Base-by-base conservation (phyloP, 75 land plant species). In the Selaginella tamariscina region DNA sequence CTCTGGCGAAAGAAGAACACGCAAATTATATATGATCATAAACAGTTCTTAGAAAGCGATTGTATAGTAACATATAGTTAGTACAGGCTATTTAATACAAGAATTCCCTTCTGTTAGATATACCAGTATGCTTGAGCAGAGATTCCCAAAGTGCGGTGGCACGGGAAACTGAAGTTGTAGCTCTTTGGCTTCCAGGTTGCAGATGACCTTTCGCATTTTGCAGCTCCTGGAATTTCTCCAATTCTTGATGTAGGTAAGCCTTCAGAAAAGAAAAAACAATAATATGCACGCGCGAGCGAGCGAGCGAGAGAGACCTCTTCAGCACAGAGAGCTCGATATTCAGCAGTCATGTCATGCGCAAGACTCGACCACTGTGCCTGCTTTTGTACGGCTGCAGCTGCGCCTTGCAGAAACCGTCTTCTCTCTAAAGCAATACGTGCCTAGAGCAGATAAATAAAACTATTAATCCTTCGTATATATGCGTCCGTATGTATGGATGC, bases 321-420 rank as follows among this genome's bases (percentile, higher is more conserved):
- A 68, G 96, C 99, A 83, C 92, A 91, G 59, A 95, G 85, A 75
- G 85, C 86, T 69, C 97, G 97, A 71, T 82, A 95, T 71, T 95
- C 99, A 71, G 91, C 83, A n/a, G 99, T 95, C 82, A 95, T 87
- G 64, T 95, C 99, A 84, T 95, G 86, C 67, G 99, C 99, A 67
- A 95, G 88, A 74, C 72, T 84, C 15, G 96, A 91, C 97, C 97
- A 87, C 66, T 80, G 73, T 5, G 84, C 85, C 70, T 91, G 97
- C 67, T 85, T 83, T 15, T 79, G 96, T 1, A 95, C 97, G 32
- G 97, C 92, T 33, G 69, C 71, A 65, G 82, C 75, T 54, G 99
- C 97, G 73, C 82, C 86, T 64, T 84, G 79, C 2, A 90, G 70
- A 74, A 95, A 95, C 31, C 78, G 80, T 73, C 88, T 78, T 24